A percentile compares a stretch with the other conserved stretches of the same genome.
Evolutionary conservation across 495 filamentous ascomycete species (phyloP).

Genomic region (Penicillium fimorum): DNA sequence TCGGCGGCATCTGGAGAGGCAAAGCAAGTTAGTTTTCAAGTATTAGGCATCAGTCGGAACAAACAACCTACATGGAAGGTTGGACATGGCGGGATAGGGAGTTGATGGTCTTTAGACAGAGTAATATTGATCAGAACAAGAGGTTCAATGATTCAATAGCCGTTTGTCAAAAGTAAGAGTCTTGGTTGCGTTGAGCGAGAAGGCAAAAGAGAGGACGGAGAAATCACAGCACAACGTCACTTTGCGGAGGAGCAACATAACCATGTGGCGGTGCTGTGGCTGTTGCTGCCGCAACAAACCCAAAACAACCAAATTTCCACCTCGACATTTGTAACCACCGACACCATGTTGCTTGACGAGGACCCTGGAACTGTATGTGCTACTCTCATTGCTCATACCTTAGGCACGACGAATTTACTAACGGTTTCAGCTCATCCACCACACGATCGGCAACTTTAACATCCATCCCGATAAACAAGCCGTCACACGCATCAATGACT

Average conservation of each 20-base stretch:
- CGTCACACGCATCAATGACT: constrained; percentile 82
- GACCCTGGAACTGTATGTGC: constrained; percentile 74
- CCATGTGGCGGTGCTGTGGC: constrained; percentile 53
- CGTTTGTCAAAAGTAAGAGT: background rate
- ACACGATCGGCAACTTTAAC: constrained; percentile 93
- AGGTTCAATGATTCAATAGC: background rate
- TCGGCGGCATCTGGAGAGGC: constrained; percentile 80
- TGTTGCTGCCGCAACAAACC: constrained; percentile 51
- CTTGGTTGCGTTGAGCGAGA: background rate
- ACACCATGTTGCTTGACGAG: constrained; percentile 94
- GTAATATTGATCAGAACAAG: background rate
- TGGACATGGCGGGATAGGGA: constrained; percentile 50
- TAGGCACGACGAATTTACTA: constrained; percentile 14
- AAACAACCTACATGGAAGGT: constrained; percentile 66
- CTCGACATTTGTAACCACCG: background rate
- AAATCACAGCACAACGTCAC: constrained; percentile 32
- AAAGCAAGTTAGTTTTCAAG: constrained; percentile 17
- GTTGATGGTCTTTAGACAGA: background rate
- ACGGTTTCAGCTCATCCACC: constrained; percentile 70
- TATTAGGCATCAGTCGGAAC: constrained; percentile 20
- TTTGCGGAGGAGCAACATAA: constrained; percentile 30
- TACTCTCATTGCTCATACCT: background rate
- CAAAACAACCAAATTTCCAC: constrained; percentile 21
- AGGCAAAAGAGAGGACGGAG: constrained; percentile 3
- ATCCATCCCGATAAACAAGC: constrained; percentile 81